Evolutionary conservation across 2,329 filamentous ascomycete genomes (phyloP), one percentile per base, ranked within the genome.

Genomic region (Emericellopsis cladophorae): DNA sequence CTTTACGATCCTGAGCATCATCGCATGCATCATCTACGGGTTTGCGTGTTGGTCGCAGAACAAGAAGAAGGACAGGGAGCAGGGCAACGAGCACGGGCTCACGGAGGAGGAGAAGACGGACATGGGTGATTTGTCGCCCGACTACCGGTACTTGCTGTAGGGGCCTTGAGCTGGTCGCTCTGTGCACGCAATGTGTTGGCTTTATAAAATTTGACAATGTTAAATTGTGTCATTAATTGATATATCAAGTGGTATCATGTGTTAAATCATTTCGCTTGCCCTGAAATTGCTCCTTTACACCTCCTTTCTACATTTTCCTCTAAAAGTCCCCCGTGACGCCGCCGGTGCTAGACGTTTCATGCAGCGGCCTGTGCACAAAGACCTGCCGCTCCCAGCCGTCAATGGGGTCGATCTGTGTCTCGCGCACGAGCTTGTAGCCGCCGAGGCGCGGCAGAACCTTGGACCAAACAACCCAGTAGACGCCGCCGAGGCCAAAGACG

Each of bases 1-100:
- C 0, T 94, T 94, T 52, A 72, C 81, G 8, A 72, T 75, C 39
- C 55, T 95, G 24, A 81, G 79, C 40, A 76, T 74, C 14, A 49
- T 80, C 4, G 68, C 74, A 10, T 83, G 77, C 49, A 55, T 65
- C 14, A 42, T 69, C 1, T 90, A 90, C 53, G 74, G 70, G 2
- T 47, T 70, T 4, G 70, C 69, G 2, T 78, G 83, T 44, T 61
- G 59, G 48, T 55, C 57, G 45, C 70, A 79, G 56, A 90, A 90
- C 55, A 66, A 65, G 49, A 66, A 66, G 52, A 67, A 81, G 42
- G 68, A 75, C 15, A 71, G 58, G 37, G 57, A 55, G 51, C 61
- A 73, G 47, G 53, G 67, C 5, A 62, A 65, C 7, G 46, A 49
- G 24, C 40, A 38, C 0, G 49, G 50, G n/a, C 55, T 81, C 49